Evolutionary conservation across 1,139 yeast species (phyloP), one percentile per base, ranked within the genome.

Genomic region (Yamadazyma diospyri): DNA sequence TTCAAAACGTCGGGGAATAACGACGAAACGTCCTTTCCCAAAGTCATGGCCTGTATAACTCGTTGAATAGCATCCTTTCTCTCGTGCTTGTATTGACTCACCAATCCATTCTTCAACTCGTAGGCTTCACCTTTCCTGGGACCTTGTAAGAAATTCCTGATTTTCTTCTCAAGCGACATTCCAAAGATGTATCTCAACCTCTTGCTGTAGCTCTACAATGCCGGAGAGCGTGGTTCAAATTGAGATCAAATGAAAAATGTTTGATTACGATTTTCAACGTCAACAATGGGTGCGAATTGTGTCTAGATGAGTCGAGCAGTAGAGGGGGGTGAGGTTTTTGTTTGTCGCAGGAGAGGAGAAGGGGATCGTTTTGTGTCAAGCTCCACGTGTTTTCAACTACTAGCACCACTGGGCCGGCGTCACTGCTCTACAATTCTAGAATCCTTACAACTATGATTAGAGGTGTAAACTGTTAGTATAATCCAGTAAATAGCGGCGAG

Each of bases 41-140:
- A 77, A 0, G 98, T 94, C 99, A 94, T 94, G 40, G 97, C 97
- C 38, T 94, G 95, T 51, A 94, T 94, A 16, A 95, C 95, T 38
- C 96, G 72, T 60, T 89, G 95, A 46, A 94, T 94, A 17, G 98
- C 95, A 58, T 94, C 98, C 57, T 92, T 94, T 40, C 96, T 69
- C 47, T 94, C 97, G 47, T 78, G 81, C 26, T 96, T 94, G 59
- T 87, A 94, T 59, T 87, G 97, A 10, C 97, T 87, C 4, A 92
- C 97, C 38, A 94, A 72, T 1, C 97, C 97, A 27, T 78, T 78
- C 47, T 88, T 78, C 51, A 92, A 74, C 60, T 92, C 98, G 49
- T 76, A 86, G 18, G 95, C 79, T 59, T 92, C 98, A 33, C 88
- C 87, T 57, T 64, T 65, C 34, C 61, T 54, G 21, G 75, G 74